Evolutionary conservation across 371 early-diverging fungal species (phyloP).

Genomic region (Saksenaea oblongispora): DNA sequence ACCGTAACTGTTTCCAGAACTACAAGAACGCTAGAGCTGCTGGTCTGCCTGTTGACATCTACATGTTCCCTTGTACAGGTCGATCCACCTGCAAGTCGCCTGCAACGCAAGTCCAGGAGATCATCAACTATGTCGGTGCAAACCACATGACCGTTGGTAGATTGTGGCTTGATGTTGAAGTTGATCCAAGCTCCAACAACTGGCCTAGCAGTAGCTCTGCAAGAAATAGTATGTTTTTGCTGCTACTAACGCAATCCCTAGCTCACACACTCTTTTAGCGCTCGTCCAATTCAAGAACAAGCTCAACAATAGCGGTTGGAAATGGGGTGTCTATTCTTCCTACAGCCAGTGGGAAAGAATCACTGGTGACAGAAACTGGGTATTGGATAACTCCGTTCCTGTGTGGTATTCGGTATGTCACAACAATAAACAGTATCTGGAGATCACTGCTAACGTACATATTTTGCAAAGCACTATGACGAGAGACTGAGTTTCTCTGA

Average conservation of each 20-base stretch:
- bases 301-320: conserved; percentile 15
- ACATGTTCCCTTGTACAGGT: conserved; percentile 32
- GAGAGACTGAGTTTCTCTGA: conserved; percentile 15
- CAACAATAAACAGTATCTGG: neutral
- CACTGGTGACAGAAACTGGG: conserved; percentile 17
- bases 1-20: conserved; percentile 17
- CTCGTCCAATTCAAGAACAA: conserved; percentile 19
- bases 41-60: conserved; percentile 20
- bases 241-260: neutral
- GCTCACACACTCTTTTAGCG: conserved; percentile 1
- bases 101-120: conserved; percentile 20
- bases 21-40: conserved; percentile 20
- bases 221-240: conserved; percentile 8
- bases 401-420: conserved; percentile 27
- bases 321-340: conserved; percentile 28
- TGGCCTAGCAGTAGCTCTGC: conserved; percentile 18
- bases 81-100: conserved; percentile 27
- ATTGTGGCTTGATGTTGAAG: conserved; percentile 29
- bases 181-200: conserved; percentile 24
- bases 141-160: conserved; percentile 20
- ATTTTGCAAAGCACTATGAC: conserved; percentile 17
- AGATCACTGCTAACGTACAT: neutral
- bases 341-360: conserved; percentile 20
- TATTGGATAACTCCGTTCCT: conserved; percentile 18
- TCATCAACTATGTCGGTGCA: conserved; percentile 12